phyloP scores from a whole-genome alignment of 768 basidiomycete genomes.

The Suillus subluteus region DNA sequence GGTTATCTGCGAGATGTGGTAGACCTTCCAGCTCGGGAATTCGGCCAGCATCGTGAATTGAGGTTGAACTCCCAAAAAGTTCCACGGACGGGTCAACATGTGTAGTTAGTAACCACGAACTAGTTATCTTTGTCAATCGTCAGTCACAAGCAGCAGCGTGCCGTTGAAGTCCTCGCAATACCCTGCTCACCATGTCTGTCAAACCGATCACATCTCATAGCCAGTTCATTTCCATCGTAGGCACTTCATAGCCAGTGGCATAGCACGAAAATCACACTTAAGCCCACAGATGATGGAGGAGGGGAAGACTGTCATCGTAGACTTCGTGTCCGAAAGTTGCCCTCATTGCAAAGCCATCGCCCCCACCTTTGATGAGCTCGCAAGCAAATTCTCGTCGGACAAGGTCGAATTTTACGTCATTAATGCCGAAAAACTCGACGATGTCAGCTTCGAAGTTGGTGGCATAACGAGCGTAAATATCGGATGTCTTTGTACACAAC shows the following conservation, averaged over 20 bases:
- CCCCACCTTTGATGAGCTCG: slow-evolving; percentile 12
- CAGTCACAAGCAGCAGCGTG: no score
- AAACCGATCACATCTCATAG: slow-evolving; percentile 12
- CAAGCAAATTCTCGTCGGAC: slow-evolving; percentile 18
- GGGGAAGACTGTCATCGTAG: slow-evolving; percentile 17
- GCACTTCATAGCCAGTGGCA: slow-evolving; percentile 1
- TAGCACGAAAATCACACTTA: background rate
- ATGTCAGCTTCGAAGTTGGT: slow-evolving; percentile 55
- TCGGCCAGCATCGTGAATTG: background rate
- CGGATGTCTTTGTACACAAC: background rate
- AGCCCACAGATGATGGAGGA: slow-evolving; percentile 17
- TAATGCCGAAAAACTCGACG: slow-evolving; percentile 60
- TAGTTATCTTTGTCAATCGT: background rate
- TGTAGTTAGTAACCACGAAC: background rate
- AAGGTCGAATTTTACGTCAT: slow-evolving; percentile 67
- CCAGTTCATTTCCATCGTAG: slow-evolving; percentile 10
- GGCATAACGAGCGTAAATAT: slow-evolving; percentile 8
- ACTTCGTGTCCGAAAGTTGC: slow-evolving; percentile 20
- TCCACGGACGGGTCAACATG: background rate
- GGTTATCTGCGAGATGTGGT: background rate
- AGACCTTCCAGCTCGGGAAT: slow-evolving; percentile 3
- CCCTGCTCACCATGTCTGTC: slow-evolving; percentile 6
- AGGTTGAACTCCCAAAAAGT: background rate
- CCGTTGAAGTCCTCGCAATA: background rate
- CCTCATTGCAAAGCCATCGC: slow-evolving; percentile 7